A percentile compares a stretch with the other conserved stretches of the same genome.
Evolutionary conservation across 495 filamentous ascomycete species (phyloP).

Genomic region (Xylaria telfairii): DNA sequence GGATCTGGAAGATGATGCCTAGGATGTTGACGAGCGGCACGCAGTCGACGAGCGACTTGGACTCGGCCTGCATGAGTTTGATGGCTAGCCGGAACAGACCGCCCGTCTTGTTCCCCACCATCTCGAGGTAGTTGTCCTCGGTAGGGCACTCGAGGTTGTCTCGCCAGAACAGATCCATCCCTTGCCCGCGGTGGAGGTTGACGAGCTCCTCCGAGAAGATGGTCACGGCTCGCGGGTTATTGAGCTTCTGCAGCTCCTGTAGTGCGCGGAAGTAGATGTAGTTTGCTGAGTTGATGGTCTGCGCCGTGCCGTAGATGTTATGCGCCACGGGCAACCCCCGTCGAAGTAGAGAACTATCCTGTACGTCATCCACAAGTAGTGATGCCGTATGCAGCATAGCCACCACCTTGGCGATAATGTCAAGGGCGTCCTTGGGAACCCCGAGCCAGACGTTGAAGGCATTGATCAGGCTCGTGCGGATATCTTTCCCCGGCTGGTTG

Average conservation of each 20-base stretch:
- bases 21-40: constrained; percentile 88
- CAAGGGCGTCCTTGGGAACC: constrained; percentile 77
- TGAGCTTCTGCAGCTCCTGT: constrained; percentile 77
- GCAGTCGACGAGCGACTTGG: constrained; percentile 69
- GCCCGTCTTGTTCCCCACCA: constrained; percentile 98
- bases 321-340: constrained; percentile 92
- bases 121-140: constrained; percentile 97
- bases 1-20: constrained; percentile 94
- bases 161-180: constrained; percentile 97
- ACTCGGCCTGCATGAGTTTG: constrained; percentile 95
- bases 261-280: constrained; percentile 95
- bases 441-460: constrained; percentile 91
- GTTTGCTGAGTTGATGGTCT: constrained; percentile 97
- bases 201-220: constrained; percentile 90
- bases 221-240: constrained; percentile 70
- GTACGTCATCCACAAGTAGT: constrained; percentile 90
- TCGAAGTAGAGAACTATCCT: constrained; percentile 82
- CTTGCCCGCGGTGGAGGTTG: constrained; percentile 94
- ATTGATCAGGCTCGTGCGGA: constrained; percentile 81
- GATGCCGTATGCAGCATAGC: constrained; percentile 95
- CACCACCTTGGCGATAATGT: constrained; percentile 84
- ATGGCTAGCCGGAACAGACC: constrained; percentile 93
- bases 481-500: constrained; percentile 87
- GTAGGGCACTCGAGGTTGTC: constrained; percentile 91
- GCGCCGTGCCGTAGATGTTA: constrained; percentile 90